These are phyloP conservation scores for Solanum sparsipilum DNA, from an alignment of 257 asterid species.

Conservation along the genomic window DNA sequence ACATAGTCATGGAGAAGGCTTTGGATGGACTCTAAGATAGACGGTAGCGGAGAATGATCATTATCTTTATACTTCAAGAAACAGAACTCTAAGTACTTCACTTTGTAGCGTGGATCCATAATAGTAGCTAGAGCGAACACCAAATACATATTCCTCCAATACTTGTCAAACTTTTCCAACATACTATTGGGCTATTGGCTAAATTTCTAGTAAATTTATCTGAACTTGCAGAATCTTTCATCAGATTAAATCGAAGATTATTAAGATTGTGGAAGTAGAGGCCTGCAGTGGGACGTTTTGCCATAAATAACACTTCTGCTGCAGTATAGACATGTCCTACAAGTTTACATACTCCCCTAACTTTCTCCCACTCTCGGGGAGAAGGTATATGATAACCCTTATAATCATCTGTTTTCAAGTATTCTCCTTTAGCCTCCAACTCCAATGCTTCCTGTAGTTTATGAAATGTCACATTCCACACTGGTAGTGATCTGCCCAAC, in stretches of 20 bases:
- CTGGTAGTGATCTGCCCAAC: background rate
- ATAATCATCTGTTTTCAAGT: background rate
- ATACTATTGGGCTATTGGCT: background rate
- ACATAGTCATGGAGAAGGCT: background rate
- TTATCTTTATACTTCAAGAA: background rate
- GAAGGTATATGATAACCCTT: background rate
- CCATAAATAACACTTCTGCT: slow-evolving; percentile 10
- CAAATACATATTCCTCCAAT: slow-evolving; percentile 10
- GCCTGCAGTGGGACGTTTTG: slow-evolving; percentile 3
- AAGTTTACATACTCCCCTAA: slow-evolving; percentile 5
- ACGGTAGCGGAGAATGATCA: background rate
- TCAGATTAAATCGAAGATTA: slow-evolving; percentile 3
- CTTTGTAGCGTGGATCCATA: slow-evolving; percentile 24
- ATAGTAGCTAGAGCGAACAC: slow-evolving; percentile 14
- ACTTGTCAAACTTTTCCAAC: slow-evolving; percentile 3
- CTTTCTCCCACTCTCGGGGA: slow-evolving; percentile 14
- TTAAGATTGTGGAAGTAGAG: slow-evolving; percentile 8
- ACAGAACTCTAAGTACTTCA: slow-evolving; percentile 4
- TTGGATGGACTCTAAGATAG: background rate
- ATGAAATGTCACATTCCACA: slow-evolving; percentile 4
- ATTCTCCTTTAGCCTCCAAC: slow-evolving; percentile 6
- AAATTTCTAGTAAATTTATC: background rate
- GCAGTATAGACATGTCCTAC: slow-evolving; percentile 5
- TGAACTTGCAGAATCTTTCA: background rate
- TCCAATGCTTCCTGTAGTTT: slow-evolving; percentile 4